These are phyloP conservation scores for Colletotrichum cordylinicola DNA, from an alignment of 2,329 filamentous ascomycete genomes.

Conservation along the genomic window DNA sequence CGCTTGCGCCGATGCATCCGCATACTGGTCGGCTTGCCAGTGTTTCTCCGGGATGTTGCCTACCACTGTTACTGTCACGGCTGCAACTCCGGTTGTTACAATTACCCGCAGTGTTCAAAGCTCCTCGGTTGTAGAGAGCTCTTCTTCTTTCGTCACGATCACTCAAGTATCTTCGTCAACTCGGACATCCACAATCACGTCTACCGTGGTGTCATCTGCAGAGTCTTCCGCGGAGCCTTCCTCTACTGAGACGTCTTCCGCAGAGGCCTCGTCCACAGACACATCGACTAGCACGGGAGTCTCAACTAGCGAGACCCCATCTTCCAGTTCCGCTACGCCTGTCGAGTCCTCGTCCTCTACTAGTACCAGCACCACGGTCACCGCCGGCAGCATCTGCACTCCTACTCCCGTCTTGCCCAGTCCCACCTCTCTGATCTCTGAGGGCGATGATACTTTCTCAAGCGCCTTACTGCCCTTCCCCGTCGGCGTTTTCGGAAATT, in stretches of 20 bases:
- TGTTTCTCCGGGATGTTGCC: slow-evolving; percentile 22
- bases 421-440: neutral
- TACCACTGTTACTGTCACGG: slow-evolving; percentile 20
- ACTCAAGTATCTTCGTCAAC: neutral
- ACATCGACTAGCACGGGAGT: neutral
- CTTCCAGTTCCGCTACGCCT: neutral
- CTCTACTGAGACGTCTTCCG: neutral
- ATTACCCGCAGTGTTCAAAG: neutral
- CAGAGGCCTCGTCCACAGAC: neutral
- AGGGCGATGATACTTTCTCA: neutral
- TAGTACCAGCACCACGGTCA: neutral
- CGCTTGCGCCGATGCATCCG: slow-evolving; percentile 9
- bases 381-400: neutral
- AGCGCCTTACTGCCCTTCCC: neutral
- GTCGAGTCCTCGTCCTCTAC: neutral
- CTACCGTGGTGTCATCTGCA: neutral
- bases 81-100: slow-evolving; percentile 1
- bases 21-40: slow-evolving; percentile 26
- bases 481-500: neutral
- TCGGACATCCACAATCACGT: neutral
- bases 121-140: neutral
- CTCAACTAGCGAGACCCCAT: neutral
- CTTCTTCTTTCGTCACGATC: neutral
- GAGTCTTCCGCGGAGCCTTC: neutral
- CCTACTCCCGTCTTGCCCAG: neutral